phyloP scores from a whole-genome alignment of 2,329 filamentous ascomycete genomes.

The Aspergillus brunneoviolaceus region DNA sequence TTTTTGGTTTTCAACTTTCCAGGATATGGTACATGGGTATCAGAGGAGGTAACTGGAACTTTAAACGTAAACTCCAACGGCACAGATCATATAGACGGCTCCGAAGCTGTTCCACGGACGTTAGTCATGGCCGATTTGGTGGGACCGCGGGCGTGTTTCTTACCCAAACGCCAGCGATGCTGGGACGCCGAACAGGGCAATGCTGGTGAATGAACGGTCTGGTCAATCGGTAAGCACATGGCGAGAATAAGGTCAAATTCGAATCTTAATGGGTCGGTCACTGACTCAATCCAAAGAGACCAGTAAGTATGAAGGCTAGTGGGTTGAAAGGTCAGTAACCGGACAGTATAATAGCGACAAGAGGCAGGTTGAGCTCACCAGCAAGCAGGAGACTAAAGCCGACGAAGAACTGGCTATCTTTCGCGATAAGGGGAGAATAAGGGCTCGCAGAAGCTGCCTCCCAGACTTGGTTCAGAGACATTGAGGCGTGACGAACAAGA shows the following conservation, averaged over 20 bases:
- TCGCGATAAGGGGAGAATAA: conserved; percentile 76
- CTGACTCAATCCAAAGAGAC: conserved; percentile 84
- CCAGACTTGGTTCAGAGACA: conserved; percentile 85
- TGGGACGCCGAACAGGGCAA: conserved; percentile 77
- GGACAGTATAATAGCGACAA: neutral
- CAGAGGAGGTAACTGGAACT: conserved; percentile 22
- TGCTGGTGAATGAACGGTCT: conserved; percentile 80
- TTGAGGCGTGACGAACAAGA: conserved; percentile 26
- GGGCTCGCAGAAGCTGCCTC: conserved; percentile 85
- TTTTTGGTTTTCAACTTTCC: conserved; percentile 23
- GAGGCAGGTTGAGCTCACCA: conserved; percentile 44
- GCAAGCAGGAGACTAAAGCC: conserved; percentile 73
- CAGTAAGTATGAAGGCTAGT: conserved; percentile 45
- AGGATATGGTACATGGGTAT: conserved; percentile 36
- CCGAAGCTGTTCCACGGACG: conserved; percentile 65
- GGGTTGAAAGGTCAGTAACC: no score
- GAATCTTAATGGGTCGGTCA: neutral
- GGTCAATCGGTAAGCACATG: conserved; percentile 17
- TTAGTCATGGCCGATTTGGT: conserved; percentile 11
- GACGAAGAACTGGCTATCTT: conserved; percentile 79
- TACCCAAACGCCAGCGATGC: conserved; percentile 90
- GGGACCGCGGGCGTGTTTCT: conserved; percentile 36
- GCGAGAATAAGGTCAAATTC: neutral
- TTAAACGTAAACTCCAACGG: conserved; percentile 96
- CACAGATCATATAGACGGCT: conserved; percentile 97